A percentile compares a stretch with the other conserved stretches of the same genome.
These are phyloP conservation scores for Phlebiopsis flavidoalba DNA, from an alignment of 768 basidiomycete species.

Conservation along the genomic window DNA sequence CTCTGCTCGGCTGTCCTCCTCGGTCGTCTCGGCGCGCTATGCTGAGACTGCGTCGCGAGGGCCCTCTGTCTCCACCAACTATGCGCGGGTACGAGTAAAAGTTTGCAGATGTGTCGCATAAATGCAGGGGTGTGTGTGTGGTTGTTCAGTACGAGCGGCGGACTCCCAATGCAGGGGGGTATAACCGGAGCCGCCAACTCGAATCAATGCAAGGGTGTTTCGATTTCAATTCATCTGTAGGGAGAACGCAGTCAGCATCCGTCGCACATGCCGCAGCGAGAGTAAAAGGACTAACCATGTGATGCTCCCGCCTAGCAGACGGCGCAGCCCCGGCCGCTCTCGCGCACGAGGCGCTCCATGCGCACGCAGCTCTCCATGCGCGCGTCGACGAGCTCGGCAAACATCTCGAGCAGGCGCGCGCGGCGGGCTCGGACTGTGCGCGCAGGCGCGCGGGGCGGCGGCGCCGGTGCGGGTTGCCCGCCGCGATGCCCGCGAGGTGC, in stretches of 20 bases:
- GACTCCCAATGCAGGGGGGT: background rate
- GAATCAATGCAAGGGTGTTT: background rate
- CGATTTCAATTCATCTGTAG: background rate
- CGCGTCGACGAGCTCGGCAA: conserved; percentile 67
- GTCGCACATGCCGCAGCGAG: background rate
- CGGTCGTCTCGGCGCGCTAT: background rate
- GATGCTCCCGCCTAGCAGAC: background rate
- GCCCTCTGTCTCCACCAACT: background rate
- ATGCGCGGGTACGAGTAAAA: background rate
- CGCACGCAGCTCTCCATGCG: conserved; percentile 75
- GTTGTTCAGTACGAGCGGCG: background rate
- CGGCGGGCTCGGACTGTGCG: conserved; percentile 38
- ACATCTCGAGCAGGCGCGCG: conserved; percentile 49
- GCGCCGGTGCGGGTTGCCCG: conserved; percentile 22
- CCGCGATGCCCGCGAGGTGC: conserved; percentile 38
- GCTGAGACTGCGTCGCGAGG: background rate
- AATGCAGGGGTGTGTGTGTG: background rate
- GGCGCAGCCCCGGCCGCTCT: conserved; percentile 25
- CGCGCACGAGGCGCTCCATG: conserved; percentile 51
- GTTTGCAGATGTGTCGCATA: background rate
- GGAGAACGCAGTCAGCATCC: background rate
- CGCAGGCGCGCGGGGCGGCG: conserved; percentile 23
- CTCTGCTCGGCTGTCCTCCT: background rate
- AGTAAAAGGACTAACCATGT: background rate
- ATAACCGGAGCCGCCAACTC: too few relatives aligned